phyloP scores from a whole-genome alignment of 2,329 filamentous ascomycete genomes.

The Dothidotthia symphoricarpi region DNA sequence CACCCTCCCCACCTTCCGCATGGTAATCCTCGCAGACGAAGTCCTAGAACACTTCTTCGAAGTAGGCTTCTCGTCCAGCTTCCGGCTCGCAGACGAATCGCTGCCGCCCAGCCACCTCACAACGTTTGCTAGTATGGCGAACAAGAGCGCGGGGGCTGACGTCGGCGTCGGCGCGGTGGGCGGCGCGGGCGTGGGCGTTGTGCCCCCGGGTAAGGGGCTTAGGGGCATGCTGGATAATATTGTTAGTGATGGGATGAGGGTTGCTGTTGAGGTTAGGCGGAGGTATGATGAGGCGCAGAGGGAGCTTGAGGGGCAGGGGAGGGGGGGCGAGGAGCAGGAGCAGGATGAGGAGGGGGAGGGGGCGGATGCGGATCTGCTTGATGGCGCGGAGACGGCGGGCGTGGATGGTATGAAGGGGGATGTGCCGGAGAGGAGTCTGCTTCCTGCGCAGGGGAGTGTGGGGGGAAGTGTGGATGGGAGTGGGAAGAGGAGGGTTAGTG shows the following conservation, averaged over 20 bases:
- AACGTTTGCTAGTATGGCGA: conserved; percentile 71
- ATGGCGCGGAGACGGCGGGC: conserved; percentile 51
- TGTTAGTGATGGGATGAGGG: conserved; percentile 94
- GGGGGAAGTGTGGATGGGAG: no score
- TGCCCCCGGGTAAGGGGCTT: conserved; percentile 69
- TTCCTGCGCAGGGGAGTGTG: no score
- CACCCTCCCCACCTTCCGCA: conserved; percentile 94
- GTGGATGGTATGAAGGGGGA: conserved; percentile 35
- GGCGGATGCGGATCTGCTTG: conserved; percentile 48
- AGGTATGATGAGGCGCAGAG: conserved; percentile 94
- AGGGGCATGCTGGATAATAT: conserved; percentile 95
- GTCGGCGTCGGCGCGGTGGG: conserved; percentile 46
- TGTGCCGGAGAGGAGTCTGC: conserved; percentile 11
- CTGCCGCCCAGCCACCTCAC: conserved; percentile 68
- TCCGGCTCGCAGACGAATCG: conserved; percentile 74
- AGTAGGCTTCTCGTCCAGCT: conserved; percentile 87
- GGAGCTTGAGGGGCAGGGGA: conserved; percentile 77
- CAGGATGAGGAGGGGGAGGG: conserved; percentile 64
- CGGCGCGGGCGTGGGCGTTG: conserved; percentile 52
- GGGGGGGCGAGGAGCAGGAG: conserved; percentile 54
- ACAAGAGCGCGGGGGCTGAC: conserved; percentile 45
- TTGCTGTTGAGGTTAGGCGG: conserved; percentile 85
- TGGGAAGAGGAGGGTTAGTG: conserved; percentile 32
- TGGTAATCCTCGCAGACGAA: conserved; percentile 96
- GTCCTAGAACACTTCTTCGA: conserved; percentile 97